These are phyloP conservation scores for Amanita muscaria DNA, from an alignment of 768 basidiomycete genomes.

Conservation along the genomic window DNA sequence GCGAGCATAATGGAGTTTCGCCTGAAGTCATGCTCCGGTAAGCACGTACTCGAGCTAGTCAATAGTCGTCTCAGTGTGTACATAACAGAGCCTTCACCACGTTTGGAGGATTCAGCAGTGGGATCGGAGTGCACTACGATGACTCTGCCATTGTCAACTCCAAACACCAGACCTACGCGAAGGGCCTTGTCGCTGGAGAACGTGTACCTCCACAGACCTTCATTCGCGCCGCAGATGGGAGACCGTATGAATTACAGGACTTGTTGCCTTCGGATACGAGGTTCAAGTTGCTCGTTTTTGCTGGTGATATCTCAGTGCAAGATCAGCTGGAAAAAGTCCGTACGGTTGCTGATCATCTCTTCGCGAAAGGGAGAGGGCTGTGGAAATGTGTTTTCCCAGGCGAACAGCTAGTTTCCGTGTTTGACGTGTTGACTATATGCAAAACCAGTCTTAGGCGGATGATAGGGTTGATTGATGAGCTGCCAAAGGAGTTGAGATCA, in stretches of 20 bases:
- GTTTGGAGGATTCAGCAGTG: constrained; percentile 47
- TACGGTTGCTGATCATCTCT: neutral
- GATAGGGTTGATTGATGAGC: constrained; percentile 32
- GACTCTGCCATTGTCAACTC: constrained; percentile 36
- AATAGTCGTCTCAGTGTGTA: neutral
- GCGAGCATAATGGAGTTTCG: constrained; percentile 39
- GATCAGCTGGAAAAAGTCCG: neutral
- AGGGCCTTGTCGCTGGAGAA: constrained; percentile 38
- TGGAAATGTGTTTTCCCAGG: constrained; percentile 19
- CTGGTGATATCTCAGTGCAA: constrained; percentile 28
- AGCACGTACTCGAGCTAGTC: neutral
- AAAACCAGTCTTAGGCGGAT: constrained; percentile 29
- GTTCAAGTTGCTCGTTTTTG: constrained; percentile 49
- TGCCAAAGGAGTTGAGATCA: constrained; percentile 37
- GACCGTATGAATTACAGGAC: constrained; percentile 46
- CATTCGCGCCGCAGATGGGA: constrained; percentile 40
- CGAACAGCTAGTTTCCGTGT: constrained; percentile 26
- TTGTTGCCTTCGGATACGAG: constrained; percentile 40
- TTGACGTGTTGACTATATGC: constrained; percentile 35
- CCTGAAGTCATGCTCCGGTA: constrained; percentile 44
- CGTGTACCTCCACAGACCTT: constrained; percentile 43
- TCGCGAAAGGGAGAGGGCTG: constrained; percentile 23
- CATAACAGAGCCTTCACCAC: constrained; percentile 38
- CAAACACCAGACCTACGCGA: constrained; percentile 28
- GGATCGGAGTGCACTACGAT: constrained; percentile 45